phyloP scores from a whole-genome alignment of 2,329 filamentous ascomycete species.

The Fonsecaea erecta region DNA sequence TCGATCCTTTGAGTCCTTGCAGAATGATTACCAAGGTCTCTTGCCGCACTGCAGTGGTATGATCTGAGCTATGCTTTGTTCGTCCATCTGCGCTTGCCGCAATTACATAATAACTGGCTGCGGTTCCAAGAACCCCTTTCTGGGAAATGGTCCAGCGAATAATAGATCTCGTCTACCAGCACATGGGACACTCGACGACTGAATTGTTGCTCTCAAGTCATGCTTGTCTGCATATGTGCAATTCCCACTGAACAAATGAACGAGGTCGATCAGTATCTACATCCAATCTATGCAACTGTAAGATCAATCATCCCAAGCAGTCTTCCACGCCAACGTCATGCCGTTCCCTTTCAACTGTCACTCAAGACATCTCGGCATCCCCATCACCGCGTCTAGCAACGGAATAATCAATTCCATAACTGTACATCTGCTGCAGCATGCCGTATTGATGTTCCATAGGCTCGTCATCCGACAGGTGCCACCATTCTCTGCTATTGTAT shows the following conservation, averaged over 20 bases:
- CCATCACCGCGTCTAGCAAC: slow-evolving; percentile 24
- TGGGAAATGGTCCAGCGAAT: slow-evolving; percentile 15
- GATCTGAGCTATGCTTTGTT: slow-evolving; percentile 13
- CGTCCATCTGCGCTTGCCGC: slow-evolving; percentile 1
- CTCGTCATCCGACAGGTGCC: slow-evolving; percentile 40
- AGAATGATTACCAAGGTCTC: slow-evolving; percentile 13
- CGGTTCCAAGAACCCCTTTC: neutral
- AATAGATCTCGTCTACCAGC: neutral
- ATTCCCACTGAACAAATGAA: slow-evolving; percentile 14
- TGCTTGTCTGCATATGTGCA: neutral
- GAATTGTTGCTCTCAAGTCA: too few relatives aligned
- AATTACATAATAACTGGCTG: slow-evolving; percentile 13
- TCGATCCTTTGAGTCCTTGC: neutral
- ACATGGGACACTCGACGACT: neutral
- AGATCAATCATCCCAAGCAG: neutral
- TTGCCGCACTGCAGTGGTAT: slow-evolving; percentile 15
- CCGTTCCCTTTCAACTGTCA: neutral
- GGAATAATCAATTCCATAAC: slow-evolving; percentile 26
- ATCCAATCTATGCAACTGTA: slow-evolving; percentile 26
- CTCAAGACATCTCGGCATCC: slow-evolving; percentile 34
- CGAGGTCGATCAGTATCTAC: slow-evolving; percentile 16
- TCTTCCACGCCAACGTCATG: slow-evolving; percentile 8
- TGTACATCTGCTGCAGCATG: slow-evolving; percentile 42
- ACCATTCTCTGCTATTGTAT: slow-evolving; percentile 48
- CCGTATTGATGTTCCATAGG: slow-evolving; percentile 49